Conservation (phyloP, 2,329 filamentous ascomycete species). For the Mariannaea sp. region DNA sequence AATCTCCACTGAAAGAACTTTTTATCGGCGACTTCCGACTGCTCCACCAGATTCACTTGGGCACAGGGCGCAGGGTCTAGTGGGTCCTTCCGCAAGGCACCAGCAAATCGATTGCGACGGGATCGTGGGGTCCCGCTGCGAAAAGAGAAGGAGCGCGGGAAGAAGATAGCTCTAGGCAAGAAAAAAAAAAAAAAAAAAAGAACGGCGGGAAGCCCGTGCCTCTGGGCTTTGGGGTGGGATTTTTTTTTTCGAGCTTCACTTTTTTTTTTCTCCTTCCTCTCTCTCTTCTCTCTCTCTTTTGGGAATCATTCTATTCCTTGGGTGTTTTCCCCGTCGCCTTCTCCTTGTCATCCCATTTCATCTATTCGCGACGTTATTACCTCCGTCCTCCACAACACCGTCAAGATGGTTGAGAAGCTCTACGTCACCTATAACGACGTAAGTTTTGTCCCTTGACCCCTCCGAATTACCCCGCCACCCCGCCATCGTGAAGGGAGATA, state of each 20-base stretch:
- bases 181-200: conserved; percentile 35
- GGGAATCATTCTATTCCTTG: conserved; percentile 22
- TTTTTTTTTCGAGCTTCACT: conserved; percentile 15
- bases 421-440: conserved; percentile 95
- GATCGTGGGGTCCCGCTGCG: conserved; percentile 18
- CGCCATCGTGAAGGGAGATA: conserved; percentile 32
- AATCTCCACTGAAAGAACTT: conserved; percentile 7
- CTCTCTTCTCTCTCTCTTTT: conserved; percentile 24
- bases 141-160: conserved; percentile 20
- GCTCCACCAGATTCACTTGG: neutral
- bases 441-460: conserved; percentile 43
- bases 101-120: conserved; percentile 18
- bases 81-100: conserved; percentile 19
- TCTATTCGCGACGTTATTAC: conserved; percentile 21
- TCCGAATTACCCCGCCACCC: conserved; percentile 35
- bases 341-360: neutral
- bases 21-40: conserved; percentile 33
- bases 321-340: conserved; percentile 22
- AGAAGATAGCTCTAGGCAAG: neutral
- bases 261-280: conserved; percentile 17
- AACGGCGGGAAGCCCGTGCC: conserved; percentile 24
- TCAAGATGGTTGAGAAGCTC: conserved; percentile 79
- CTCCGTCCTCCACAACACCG: conserved; percentile 18
- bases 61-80: conserved; percentile 4
- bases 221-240: conserved; percentile 22